Percentiles rank a stretch among this genome's conserved stretches.
These are phyloP conservation scores for Nannochloropsis granulata DNA, from an alignment of 108 stramenopile genomes.

Conservation along the genomic window DNA sequence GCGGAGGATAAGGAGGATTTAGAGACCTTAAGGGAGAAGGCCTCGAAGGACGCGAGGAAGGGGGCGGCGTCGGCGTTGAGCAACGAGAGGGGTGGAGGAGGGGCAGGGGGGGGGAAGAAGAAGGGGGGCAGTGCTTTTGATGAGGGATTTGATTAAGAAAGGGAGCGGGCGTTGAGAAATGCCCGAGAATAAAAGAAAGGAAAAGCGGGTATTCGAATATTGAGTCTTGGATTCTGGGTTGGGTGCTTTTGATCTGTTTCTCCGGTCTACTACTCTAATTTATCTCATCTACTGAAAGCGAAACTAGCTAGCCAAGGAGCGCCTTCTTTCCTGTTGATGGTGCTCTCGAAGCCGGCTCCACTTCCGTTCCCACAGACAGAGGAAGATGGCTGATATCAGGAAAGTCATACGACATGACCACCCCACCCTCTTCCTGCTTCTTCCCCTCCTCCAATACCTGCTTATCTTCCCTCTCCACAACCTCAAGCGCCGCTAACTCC, in stretches of 20 bases:
- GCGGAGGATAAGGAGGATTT: conserved; percentile 49
- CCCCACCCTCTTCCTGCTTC: background rate
- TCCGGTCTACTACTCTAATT: too few relatives aligned
- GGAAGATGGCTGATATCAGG: background rate
- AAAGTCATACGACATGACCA: background rate
- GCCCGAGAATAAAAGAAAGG: too few relatives aligned
- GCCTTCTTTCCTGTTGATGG: background rate
- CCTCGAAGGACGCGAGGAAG: conserved; percentile 6
- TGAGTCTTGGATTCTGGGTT: too few relatives aligned
- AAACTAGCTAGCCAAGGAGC: too few relatives aligned
- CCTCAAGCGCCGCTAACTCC: background rate
- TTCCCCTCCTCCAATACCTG: background rate
- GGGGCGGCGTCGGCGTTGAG: background rate
- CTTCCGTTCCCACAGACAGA: background rate
- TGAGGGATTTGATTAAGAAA: background rate
- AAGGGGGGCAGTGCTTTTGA: background rate
- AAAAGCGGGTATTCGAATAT: too few relatives aligned
- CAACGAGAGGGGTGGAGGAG: background rate
- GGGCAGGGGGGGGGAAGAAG: background rate
- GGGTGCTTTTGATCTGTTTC: too few relatives aligned
- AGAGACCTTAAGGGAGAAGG: conserved; percentile 14
- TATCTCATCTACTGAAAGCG: too few relatives aligned
- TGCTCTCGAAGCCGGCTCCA: background rate
- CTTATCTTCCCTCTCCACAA: background rate
- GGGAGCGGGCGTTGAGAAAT: background rate